Evolutionary conservation across 2,329 filamentous ascomycete species (phyloP).

Genomic region (Camillea tinctor): DNA sequence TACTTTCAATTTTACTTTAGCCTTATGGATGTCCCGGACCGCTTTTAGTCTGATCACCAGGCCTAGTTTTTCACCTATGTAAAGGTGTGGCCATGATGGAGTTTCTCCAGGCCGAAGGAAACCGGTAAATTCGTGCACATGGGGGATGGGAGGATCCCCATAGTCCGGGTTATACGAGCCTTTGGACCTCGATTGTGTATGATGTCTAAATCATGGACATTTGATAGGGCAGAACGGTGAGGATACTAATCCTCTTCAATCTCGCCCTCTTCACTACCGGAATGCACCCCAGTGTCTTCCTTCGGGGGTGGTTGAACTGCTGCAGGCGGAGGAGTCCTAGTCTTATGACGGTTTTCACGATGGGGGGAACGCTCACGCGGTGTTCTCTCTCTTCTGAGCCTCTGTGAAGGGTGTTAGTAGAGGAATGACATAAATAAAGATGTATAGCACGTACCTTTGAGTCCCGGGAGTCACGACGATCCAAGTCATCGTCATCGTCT

Average conservation of each 20-base stretch:
- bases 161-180: not conserved
- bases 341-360: slow-evolving; percentile 55
- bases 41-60: not conserved
- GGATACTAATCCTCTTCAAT: slow-evolving; percentile 76
- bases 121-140: not conserved
- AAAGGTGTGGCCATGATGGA: not conserved
- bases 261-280: slow-evolving; percentile 95
- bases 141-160: not conserved
- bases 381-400: slow-evolving; percentile 56
- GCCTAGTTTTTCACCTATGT: not conserved
- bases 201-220: slow-evolving; percentile 4
- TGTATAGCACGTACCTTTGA: slow-evolving; percentile 55
- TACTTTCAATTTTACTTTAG: slow-evolving; percentile 22
- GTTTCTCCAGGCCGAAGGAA: not conserved
- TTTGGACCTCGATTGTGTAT: not conserved
- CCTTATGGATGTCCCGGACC: not conserved
- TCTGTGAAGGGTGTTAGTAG: slow-evolving; percentile 41
- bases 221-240: not conserved
- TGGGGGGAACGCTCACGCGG: slow-evolving; percentile 61
- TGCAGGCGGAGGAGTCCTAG: slow-evolving; percentile 50
- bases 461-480: slow-evolving; percentile 64
- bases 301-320: slow-evolving; percentile 36
- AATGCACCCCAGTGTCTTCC: slow-evolving; percentile 66
- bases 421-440: not conserved
- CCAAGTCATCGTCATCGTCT: slow-evolving; percentile 71